Conservation (phyloP, 1,284 basidiomycete species). For the Ganoderma lingzhi region DNA sequence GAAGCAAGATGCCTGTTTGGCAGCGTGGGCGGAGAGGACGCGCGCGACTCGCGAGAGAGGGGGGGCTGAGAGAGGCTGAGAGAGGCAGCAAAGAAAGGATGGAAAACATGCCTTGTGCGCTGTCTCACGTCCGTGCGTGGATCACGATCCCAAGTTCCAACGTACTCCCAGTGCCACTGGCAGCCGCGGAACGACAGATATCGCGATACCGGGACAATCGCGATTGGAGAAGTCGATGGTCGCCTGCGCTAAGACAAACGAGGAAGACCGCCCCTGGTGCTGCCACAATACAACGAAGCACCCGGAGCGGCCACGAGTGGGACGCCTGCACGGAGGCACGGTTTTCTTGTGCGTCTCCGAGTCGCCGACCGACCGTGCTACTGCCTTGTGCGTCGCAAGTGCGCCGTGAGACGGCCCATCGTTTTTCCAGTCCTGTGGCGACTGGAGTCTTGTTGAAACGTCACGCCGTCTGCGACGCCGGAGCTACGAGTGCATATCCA, state of each 20-base stretch:
- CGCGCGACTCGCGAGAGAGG: background rate
- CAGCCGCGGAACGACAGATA: slow-evolving; percentile 5
- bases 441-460: slow-evolving; percentile 1
- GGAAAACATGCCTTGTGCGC: background rate
- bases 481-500: background rate
- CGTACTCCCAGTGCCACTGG: background rate
- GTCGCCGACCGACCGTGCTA: no score
- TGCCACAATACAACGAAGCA: slow-evolving; percentile 12
- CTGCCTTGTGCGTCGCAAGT: background rate
- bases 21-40: background rate
- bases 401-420: background rate
- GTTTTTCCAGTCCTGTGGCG: background rate
- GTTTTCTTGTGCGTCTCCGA: background rate
- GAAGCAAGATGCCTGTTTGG: background rate
- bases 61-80: no score
- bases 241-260: background rate
- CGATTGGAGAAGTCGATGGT: background rate
- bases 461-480: background rate
- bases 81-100: background rate
- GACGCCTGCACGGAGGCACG: slow-evolving; percentile 7
- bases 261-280: slow-evolving; percentile 5
- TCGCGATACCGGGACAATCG: slow-evolving; percentile 7
- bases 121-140: background rate
- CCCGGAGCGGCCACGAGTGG: slow-evolving; percentile 1
- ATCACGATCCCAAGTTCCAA: slow-evolving; percentile 5